Conservation (phyloP, 2,329 filamentous ascomycete species). For the Penicillium sp. region DNA sequence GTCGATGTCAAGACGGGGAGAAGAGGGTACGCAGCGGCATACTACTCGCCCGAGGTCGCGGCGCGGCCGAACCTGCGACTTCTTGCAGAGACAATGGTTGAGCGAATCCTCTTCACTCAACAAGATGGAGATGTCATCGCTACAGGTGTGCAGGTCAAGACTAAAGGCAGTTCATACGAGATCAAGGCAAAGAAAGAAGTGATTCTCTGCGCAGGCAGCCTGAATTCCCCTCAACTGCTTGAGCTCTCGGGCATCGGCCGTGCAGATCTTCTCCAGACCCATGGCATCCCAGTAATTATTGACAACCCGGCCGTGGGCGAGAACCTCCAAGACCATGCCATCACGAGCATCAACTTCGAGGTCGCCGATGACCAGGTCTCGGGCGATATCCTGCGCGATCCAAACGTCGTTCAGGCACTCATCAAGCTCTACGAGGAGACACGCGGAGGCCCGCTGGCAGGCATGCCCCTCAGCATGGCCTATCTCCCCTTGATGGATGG, state of each 20-base stretch:
- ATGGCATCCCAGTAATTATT: constrained; percentile 47
- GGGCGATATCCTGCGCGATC: constrained; percentile 27
- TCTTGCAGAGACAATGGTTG: constrained; percentile 48
- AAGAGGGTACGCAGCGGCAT: constrained; percentile 44
- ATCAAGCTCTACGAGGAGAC: constrained; percentile 26
- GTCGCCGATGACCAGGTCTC: constrained; percentile 25
- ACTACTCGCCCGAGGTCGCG: constrained; percentile 43
- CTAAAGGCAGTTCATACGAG: constrained; percentile 18
- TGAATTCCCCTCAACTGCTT: constrained; percentile 58
- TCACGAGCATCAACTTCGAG: constrained; percentile 32
- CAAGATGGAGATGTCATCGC: constrained; percentile 21
- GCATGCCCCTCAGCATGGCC: constrained; percentile 26
- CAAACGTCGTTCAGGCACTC: constrained; percentile 18
- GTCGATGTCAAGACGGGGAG: constrained; percentile 33
- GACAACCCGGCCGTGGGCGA: constrained; percentile 50
- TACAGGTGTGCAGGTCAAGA: constrained; percentile 21
- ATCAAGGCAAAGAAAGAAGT: constrained; percentile 51
- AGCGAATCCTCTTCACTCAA: constrained; percentile 47
- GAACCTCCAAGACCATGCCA: constrained; percentile 53
- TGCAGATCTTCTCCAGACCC: constrained; percentile 42
- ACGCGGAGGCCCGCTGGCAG: constrained; percentile 24
- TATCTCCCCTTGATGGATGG: constrained; percentile 29
- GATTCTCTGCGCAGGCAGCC: constrained; percentile 59
- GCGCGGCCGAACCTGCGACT: constrained; percentile 49
- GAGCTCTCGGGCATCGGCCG: constrained; percentile 63